These are phyloP conservation scores for Salicornia ramosissima DNA, from an alignment of 148 eudicot species.

Conservation along the genomic window DNA sequence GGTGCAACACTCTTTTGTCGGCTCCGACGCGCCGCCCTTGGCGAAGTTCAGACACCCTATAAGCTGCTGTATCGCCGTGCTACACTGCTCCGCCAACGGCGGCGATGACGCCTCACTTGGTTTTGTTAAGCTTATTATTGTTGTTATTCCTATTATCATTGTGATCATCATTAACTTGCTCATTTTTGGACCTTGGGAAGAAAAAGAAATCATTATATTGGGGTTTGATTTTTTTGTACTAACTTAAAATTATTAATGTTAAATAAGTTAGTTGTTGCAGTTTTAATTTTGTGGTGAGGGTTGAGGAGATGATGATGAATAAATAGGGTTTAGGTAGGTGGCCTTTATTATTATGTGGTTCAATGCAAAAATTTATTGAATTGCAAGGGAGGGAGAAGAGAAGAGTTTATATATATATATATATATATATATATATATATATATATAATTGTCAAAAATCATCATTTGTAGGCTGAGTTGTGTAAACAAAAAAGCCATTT, in stretches of 20 bases:
- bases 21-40: constrained; percentile 39
- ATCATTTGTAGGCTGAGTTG: too few species aligned
- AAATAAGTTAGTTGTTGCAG: too few species aligned
- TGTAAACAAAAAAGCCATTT: too few species aligned
- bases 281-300: not conserved
- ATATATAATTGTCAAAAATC: too few species aligned
- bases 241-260: too few species aligned
- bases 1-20: constrained; percentile 49
- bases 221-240: too few species aligned
- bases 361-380: too few species aligned
- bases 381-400: too few species aligned
- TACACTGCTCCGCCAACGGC: constrained; percentile 33
- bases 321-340: not conserved
- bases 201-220: not conserved
- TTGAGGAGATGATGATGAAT: not conserved
- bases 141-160: not conserved
- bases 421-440: too few species aligned
- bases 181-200: not conserved
- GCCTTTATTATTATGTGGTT: too few species aligned
- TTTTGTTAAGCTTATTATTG: not conserved
- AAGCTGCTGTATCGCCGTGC: constrained; percentile 34
- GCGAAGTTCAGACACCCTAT: constrained; percentile 44
- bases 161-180: not conserved
- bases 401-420: too few species aligned
- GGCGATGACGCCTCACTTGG: not conserved